These are phyloP conservation scores for Ceratopteris richardii DNA, from an alignment of 75 land plant species.

Conservation along the genomic window DNA sequence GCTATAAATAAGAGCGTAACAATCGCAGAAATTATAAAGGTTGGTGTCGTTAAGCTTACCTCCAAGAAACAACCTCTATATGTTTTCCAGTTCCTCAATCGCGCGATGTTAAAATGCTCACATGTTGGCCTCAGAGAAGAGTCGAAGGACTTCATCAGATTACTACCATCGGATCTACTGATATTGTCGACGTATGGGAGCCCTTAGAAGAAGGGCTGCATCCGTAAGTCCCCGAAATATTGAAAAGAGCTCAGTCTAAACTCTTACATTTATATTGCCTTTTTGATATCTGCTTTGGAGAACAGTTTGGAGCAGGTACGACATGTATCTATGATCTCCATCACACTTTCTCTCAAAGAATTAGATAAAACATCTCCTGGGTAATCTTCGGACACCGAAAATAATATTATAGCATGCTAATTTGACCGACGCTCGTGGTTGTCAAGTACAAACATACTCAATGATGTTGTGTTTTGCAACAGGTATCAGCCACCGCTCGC, in stretches of 20 bases:
- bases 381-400: too few relatives aligned
- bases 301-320: constrained; percentile 81
- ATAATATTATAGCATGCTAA: background rate
- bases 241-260: background rate
- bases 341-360: constrained; percentile 76
- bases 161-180: constrained; percentile 88
- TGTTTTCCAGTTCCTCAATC: too few relatives aligned
- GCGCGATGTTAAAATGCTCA: too few relatives aligned
- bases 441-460: constrained; percentile 1
- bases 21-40: constrained; percentile 81
- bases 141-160: constrained; percentile 88
- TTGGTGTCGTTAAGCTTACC: too few relatives aligned
- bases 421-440: background rate
- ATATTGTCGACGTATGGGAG: constrained; percentile 90
- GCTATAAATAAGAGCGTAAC: constrained; percentile 89
- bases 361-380: constrained; percentile 63
- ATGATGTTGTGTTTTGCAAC: background rate
- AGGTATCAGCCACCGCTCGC: constrained; percentile 88
- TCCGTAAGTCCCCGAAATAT: constrained; percentile 55
- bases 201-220: constrained; percentile 94
- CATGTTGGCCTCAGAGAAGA: constrained; percentile 53
- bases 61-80: too few relatives aligned
- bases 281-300: background rate
- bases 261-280: background rate
- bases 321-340: constrained; percentile 87